A percentile compares a stretch with the other conserved stretches of the same genome.
Conservation (phyloP, 1,284 basidiomycete species). For the Inonotus hispidus region DNA sequence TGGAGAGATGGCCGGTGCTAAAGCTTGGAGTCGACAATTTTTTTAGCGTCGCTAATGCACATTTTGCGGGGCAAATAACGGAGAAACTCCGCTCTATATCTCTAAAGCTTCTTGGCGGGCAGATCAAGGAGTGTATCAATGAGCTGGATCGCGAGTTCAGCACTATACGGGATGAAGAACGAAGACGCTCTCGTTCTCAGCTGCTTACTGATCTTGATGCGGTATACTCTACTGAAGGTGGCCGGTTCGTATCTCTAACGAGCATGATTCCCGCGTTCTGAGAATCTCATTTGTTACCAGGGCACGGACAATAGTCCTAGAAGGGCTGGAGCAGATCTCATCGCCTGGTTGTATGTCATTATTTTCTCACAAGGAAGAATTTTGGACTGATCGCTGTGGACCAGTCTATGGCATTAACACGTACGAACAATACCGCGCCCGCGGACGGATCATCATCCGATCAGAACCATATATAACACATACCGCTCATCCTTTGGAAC, state of each 20-base stretch:
- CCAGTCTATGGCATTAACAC: background rate
- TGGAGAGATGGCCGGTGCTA: slow-evolving; percentile 2
- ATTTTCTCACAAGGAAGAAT: background rate
- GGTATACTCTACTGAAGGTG: background rate
- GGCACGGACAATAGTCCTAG: background rate
- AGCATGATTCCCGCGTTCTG: background rate
- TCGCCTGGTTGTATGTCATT: background rate
- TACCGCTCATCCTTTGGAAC: slow-evolving; percentile 32
- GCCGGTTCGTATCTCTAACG: background rate
- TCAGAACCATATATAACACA: slow-evolving; percentile 29
- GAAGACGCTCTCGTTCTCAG: background rate
- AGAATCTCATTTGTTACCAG: background rate
- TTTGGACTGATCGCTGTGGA: background rate
- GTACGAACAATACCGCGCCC: slow-evolving; percentile 13
- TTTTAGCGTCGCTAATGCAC: background rate
- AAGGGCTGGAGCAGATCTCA: background rate
- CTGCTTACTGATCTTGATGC: background rate
- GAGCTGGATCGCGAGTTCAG: background rate
- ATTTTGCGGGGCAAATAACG: slow-evolving; percentile 4
- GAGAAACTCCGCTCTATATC: background rate
- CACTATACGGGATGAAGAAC: background rate
- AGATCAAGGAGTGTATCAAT: background rate
- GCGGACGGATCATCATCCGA: slow-evolving; percentile 12
- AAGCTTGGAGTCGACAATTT: background rate
- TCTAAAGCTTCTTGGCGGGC: slow-evolving; percentile 1